Evolutionary conservation across 495 filamentous ascomycete species (phyloP).

Genomic region (Trypethelium eluteriae): DNA sequence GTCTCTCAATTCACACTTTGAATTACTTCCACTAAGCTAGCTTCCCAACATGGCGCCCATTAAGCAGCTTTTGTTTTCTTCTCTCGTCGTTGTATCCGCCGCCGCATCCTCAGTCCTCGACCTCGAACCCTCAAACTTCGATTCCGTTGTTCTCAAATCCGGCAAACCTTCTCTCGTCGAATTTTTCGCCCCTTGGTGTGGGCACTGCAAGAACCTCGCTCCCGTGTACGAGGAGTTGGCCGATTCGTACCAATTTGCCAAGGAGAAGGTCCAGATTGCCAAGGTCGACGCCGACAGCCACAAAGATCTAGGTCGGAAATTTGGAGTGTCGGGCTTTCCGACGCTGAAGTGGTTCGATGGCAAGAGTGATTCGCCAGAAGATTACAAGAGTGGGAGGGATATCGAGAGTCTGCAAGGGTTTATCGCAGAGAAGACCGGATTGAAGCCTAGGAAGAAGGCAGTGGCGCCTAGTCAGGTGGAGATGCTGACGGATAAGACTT

Average conservation of each 20-base stretch:
- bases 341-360: conserved; percentile 98
- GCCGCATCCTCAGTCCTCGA: conserved; percentile 56
- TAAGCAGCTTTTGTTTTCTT: conserved; percentile 16
- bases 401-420: conserved; percentile 75
- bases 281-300: conserved; percentile 95
- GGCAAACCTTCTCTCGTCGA: conserved; percentile 95
- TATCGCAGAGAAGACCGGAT: conserved; percentile 80
- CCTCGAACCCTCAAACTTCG: conserved; percentile 82
- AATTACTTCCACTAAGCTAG: not conserved
- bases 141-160: conserved; percentile 76
- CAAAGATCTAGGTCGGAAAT: conserved; percentile 71
- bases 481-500: conserved; percentile 70
- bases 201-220: conserved; percentile 96
- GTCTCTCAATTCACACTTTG: not conserved
- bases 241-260: conserved; percentile 57
- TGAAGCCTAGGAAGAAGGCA: conserved; percentile 65
- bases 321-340: conserved; percentile 88
- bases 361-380: conserved; percentile 77
- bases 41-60: conserved; percentile 2
- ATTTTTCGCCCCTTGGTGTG: conserved; percentile 99
- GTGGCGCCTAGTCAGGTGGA: conserved; percentile 64
- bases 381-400: conserved; percentile 83
- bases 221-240: conserved; percentile 94
- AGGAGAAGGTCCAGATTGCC: conserved; percentile 79
- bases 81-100: conserved; percentile 19